Base-by-base conservation (phyloP, 2,329 filamentous ascomycete genomes). In the Coniochaeta sp. region DNA sequence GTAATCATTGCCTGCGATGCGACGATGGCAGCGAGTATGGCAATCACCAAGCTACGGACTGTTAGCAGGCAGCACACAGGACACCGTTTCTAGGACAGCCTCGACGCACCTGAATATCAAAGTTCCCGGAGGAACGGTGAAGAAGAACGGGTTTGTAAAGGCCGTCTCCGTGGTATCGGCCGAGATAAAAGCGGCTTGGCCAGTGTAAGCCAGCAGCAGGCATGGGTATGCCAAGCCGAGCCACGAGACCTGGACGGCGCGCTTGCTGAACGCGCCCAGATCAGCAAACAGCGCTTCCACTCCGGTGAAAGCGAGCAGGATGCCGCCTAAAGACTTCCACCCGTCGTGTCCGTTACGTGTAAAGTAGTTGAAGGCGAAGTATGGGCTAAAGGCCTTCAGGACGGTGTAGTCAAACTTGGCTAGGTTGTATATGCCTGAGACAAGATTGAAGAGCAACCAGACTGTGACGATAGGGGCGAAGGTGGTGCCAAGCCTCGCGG, bases 261-360 rank as follows among this genome's bases (percentile, higher is more conserved):
- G 76, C 66, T 82, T 80, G 70, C 82, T 84, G 70, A 93, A 93
- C 24, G 89, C 89, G 34, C 89, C 89, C 6, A 93, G 77, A 66
- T 93, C 89, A 2, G 89, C 89, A 68, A 91, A 93, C 1, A 93
- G 77, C 1, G 89, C 88, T 69, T 92, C 89, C n/a, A 90, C 87
- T 19, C 87, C 89, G 1, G 89, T 92, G 67, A 93, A 92, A 2
- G 86, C 82, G 9, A 93, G 80, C 1, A 93, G 72, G 22, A 92
- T 82, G 6, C 89, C 89, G 17, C 86, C 87, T 1, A 90, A 77
- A 61, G 81, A 83, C 61, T 76, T 77, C 87, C 87, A 90, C 0
- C 84, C 87, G 6, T 81, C 76, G 3, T 81, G 77, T 58, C 79
- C 78, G 66, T 87, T 85, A 14, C 82, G 78, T 22, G 82, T 71